Base-by-base conservation (phyloP, 495 filamentous ascomycete genomes). In the Bacidia rubella region DNA sequence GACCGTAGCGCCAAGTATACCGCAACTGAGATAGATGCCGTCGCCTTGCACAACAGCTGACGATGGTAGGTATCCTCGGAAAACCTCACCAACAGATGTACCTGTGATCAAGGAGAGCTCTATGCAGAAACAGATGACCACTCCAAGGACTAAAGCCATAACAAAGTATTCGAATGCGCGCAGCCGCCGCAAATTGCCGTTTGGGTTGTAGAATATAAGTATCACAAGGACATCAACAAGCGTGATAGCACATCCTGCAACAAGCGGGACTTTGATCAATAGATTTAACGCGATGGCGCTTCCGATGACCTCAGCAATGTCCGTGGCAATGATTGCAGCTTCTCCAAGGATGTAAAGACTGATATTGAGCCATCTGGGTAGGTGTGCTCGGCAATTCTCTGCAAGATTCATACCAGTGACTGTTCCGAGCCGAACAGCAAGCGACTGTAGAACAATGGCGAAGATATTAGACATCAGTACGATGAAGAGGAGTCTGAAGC, bases 251-350 rank as follows among this genome's bases (percentile, higher is more conserved):
- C 89, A 94, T 24, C 89, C 89, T 11, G 85, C 88, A 1, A 92
- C 82, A 2, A 95, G 70, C 1, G 89, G 89, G 5, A 95, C 74
- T 22, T 87, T 74, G 9, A 88, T 68, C 2, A 95, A 75, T 11
- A 95, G 67, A 60, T 94, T 92, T 52, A 94, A 71, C n/a, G 85
- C 85, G 61, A 95, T 95, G 2, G 89, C 88, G 1, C 85, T 90
- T 38, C 89, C 89, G 56, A 94, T 86, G 32, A 95, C 87, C 75
- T 95, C 89, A 42, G 89, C 88, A 63, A 95, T 90, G 66, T 93
- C 87, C 2, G 87, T 93, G 2, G 87, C 87, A 55, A 93, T 80
- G 61, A 93, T 90, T 47, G 87, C 86, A 12, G 73, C 76, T 64
- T 93, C 87, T 7, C 84, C 78, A 54, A 93, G 71, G 39, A 82